These are phyloP conservation scores for Beauveria scarabaeidicola DNA, from an alignment of 2,329 filamentous ascomycete genomes.

Conservation along the genomic window DNA sequence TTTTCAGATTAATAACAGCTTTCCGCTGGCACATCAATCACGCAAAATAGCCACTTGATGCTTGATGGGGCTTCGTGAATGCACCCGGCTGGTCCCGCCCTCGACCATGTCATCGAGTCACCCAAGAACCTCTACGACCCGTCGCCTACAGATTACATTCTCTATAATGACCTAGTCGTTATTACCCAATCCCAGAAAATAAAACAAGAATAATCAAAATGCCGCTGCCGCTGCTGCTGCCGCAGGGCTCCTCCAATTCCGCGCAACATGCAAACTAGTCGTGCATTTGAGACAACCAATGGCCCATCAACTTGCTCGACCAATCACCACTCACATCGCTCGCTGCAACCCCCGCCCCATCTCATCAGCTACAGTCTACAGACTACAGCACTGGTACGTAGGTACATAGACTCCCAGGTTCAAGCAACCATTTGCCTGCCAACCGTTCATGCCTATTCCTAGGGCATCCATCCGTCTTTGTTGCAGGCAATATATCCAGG, in stretches of 20 bases:
- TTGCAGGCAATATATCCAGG: neutral
- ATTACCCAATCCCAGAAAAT: neutral
- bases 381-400: too few relatives aligned
- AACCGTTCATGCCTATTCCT: neutral
- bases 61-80: neutral
- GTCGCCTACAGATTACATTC: neutral
- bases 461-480: neutral
- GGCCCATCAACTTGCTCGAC: neutral
- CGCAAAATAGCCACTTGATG: neutral
- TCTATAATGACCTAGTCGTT: too few relatives aligned
- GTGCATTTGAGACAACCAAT: slow-evolving; percentile 2
- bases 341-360: neutral
- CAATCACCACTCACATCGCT: neutral
- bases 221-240: neutral
- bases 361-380: neutral
- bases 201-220: neutral
- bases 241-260: neutral
- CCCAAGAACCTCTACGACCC: slow-evolving; percentile 1
- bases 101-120: neutral
- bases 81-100: neutral
- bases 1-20: too few relatives aligned
- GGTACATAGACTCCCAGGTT: neutral
- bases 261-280: neutral
- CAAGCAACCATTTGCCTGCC: neutral
- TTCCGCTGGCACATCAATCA: neutral